Evolutionary conservation across 1,284 basidiomycete species (phyloP).

Genomic region (Somion occarium): DNA sequence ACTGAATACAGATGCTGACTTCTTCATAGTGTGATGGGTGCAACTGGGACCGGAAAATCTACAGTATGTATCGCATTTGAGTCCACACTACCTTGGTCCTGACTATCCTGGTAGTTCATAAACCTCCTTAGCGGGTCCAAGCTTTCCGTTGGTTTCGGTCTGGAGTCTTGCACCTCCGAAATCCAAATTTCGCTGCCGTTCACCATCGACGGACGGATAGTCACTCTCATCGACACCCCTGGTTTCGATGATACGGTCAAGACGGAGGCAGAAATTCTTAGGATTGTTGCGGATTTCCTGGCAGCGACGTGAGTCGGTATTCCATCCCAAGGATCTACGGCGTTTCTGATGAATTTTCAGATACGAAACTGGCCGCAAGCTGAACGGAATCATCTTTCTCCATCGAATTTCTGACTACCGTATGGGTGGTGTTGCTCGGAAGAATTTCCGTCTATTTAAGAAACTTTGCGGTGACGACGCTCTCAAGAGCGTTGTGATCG

Average conservation of each 20-base stretch:
- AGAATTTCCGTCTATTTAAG: slow-evolving; percentile 45
- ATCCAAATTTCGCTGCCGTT: slow-evolving; percentile 27
- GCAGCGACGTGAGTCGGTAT: slow-evolving; percentile 5
- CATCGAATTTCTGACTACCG: slow-evolving; percentile 48
- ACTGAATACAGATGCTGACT: neutral
- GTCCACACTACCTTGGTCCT: neutral
- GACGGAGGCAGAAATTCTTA: slow-evolving; percentile 11
- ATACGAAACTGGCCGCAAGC: slow-evolving; percentile 30
- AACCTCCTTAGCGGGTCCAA: slow-evolving; percentile 29
- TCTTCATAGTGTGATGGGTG: slow-evolving; percentile 6
- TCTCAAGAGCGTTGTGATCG: slow-evolving; percentile 42
- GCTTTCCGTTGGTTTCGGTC: slow-evolving; percentile 23
- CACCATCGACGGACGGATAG: slow-evolving; percentile 22
- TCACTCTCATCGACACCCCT: slow-evolving; percentile 11
- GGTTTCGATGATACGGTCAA: slow-evolving; percentile 12
- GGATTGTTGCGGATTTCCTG: slow-evolving; percentile 9
- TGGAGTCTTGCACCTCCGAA: slow-evolving; percentile 30
- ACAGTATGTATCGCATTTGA: neutral
- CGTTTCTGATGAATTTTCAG: slow-evolving; percentile 16
- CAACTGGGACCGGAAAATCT: slow-evolving; percentile 7
- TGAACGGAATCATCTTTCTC: slow-evolving; percentile 48
- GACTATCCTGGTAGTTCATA: slow-evolving; percentile 25
- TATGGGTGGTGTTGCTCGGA: slow-evolving; percentile 41
- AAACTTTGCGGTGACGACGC: slow-evolving; percentile 43
- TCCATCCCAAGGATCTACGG: neutral